Evolutionary conservation across 345 rosid species (phyloP).

Genomic region (Eucalyptus pauciflora): DNA sequence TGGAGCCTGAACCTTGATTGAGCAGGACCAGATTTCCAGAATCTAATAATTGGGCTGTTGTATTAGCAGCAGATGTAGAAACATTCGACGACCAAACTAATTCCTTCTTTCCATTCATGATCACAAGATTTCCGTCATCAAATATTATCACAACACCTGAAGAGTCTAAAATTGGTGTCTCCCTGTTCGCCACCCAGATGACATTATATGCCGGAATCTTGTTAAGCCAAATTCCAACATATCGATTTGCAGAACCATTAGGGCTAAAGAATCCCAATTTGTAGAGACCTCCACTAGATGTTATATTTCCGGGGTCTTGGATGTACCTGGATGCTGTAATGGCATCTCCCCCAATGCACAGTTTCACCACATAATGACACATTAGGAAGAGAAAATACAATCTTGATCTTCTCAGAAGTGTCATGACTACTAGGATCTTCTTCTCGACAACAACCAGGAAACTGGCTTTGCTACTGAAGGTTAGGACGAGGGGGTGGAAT

Average conservation of each 20-base stretch:
- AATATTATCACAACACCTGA: conserved; percentile 35
- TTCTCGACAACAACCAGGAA: not conserved
- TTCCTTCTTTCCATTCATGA: not conserved
- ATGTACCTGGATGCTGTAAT: conserved; percentile 14
- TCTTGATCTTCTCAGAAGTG: not conserved
- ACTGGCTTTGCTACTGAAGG: not conserved
- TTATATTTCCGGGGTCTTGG: conserved; percentile 23
- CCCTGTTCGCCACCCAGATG: conserved; percentile 48
- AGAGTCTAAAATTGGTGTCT: conserved; percentile 25
- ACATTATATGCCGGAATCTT: conserved; percentile 1
- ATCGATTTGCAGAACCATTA: conserved; percentile 16
- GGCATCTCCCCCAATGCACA: conserved; percentile 12
- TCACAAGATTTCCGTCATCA: conserved; percentile 29
- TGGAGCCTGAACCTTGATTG: not conserved
- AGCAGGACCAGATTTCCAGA: conserved; percentile 39
- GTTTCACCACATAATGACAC: not conserved
- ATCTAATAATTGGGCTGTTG: conserved; percentile 25
- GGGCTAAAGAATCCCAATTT: conserved; percentile 51
- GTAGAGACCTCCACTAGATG: conserved; percentile 12
- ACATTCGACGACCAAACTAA: conserved; percentile 44
- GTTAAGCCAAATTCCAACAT: conserved; percentile 47
- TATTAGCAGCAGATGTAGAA: not conserved
- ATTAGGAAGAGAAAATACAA: not conserved
- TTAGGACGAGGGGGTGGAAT: not conserved
- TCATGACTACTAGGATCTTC: not conserved